Evolutionary conservation across 2,329 filamentous ascomycete species (phyloP).

Genomic region (Paracoccidioides lutzii): DNA sequence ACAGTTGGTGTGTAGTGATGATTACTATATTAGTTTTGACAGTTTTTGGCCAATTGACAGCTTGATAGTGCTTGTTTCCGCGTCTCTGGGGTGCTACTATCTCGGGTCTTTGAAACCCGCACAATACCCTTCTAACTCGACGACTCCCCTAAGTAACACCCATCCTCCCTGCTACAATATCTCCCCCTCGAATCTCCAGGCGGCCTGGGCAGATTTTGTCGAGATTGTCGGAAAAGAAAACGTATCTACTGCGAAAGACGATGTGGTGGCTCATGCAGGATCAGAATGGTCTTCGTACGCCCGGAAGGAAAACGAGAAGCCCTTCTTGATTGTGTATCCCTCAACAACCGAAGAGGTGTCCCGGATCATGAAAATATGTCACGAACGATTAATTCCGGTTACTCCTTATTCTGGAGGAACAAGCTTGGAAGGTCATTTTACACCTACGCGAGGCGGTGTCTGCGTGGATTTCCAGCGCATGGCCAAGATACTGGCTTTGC

Average conservation of each 20-base stretch:
- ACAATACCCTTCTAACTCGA: slow-evolving; percentile 41
- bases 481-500: slow-evolving; percentile 64
- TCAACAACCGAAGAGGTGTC: slow-evolving; percentile 68
- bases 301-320: slow-evolving; percentile 29
- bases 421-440: slow-evolving; percentile 78
- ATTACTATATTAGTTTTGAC: background rate
- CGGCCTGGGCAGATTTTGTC: slow-evolving; percentile 51
- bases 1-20: slow-evolving; percentile 21
- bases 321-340: slow-evolving; percentile 59
- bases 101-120: slow-evolving; percentile 40
- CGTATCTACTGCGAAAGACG: slow-evolving; percentile 44
- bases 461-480: slow-evolving; percentile 78
- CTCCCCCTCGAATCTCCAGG: slow-evolving; percentile 45
- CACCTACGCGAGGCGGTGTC: slow-evolving; percentile 67
- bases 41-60: slow-evolving; percentile 4
- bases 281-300: slow-evolving; percentile 50
- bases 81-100: slow-evolving; percentile 43
- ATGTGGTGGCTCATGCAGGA: slow-evolving; percentile 45
- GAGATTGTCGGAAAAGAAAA: slow-evolving; percentile 50
- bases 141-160: slow-evolving; percentile 38
- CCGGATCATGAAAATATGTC: slow-evolving; percentile 79
- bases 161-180: slow-evolving; percentile 43
- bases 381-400: slow-evolving; percentile 66
- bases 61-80: slow-evolving; percentile 37
- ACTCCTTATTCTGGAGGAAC: slow-evolving; percentile 81